Evolutionary conservation across 306 rosid genomes (phyloP), one percentile per base, ranked within the genome.

Genomic region (Clitoria ternatea): DNA sequence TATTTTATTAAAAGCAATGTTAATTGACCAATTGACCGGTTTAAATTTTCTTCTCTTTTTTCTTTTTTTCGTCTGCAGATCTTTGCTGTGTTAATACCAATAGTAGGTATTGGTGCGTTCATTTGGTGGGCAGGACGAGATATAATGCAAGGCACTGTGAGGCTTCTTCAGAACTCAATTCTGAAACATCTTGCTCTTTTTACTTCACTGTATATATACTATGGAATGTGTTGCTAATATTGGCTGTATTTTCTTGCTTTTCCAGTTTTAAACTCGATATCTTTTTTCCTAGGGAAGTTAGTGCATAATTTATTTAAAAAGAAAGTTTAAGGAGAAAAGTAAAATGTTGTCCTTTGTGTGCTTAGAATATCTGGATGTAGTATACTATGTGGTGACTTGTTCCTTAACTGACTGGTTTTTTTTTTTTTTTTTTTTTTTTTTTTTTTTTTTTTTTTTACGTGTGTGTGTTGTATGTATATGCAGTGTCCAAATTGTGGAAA

Each of bases 401-500:
- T 54, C 42, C 72, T 30, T 11, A 10, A 61, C 37, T 77, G 60
- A 79, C 50, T 33, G 18, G 54, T n/a, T 18, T 26, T 50, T 4
- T 36, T 2, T 24, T 18, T 44, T 14, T 50, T 4, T 36, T 2
- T 24, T 18, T 44, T 14, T n/a, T 18, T 26, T 50, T 4, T 36
- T 2, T 24, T 18, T 44, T 14, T n/a, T n/a, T n/a, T n/a, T n/a
- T n/a, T n/a, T n/a, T n/a, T n/a, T n/a, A n/a, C n/a, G n/a, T 29
- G 55, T 57, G 47, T 40, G 12, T 61, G 62, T 50, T 79, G 74
- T 67, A 63, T 79, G 74, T 67, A 63, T 75, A 26, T 83, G 90
- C 95, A 94, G 99, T 94, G 99, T 75, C 99, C 96, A 6, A 94
- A 89, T 75, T 94, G 99, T 44, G 92, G 97, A 78, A 94, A 94